These are phyloP conservation scores for Coffea canephora DNA, from an alignment of 257 asterid species.

Conservation along the genomic window DNA sequence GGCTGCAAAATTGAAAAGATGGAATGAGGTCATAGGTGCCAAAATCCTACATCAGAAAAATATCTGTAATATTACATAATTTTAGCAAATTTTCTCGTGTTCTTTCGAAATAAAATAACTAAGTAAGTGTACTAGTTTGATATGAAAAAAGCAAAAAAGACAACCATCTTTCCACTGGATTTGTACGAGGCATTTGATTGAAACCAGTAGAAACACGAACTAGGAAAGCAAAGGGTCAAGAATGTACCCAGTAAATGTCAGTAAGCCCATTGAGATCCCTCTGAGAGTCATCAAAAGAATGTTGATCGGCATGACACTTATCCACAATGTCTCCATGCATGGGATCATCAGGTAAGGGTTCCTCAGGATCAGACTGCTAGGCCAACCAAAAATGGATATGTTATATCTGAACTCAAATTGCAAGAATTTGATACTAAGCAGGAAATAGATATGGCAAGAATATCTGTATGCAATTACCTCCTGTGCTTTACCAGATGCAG, in stretches of 20 bases:
- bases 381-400: slow-evolving; percentile 27
- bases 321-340: slow-evolving; percentile 36
- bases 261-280: slow-evolving; percentile 66
- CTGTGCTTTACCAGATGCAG: slow-evolving; percentile 30
- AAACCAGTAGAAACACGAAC: neutral
- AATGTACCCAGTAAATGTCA: slow-evolving; percentile 83
- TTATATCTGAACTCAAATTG: slow-evolving; percentile 10
- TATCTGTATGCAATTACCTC: slow-evolving; percentile 45
- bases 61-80: neutral
- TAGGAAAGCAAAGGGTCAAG: slow-evolving; percentile 6
- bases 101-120: neutral
- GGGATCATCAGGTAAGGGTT: slow-evolving; percentile 28
- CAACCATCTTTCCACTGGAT: neutral
- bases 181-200: neutral
- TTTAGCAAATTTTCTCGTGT: neutral
- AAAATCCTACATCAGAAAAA: neutral
- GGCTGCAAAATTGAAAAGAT: slow-evolving; percentile 55
- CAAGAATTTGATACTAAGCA: slow-evolving; percentile 14
- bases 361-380: slow-evolving; percentile 48
- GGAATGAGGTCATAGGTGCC: slow-evolving; percentile 21
- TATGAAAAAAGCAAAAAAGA: neutral
- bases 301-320: slow-evolving; percentile 35
- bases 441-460: neutral
- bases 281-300: slow-evolving; percentile 37
- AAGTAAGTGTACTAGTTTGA: neutral